phyloP scores from a whole-genome alignment of 2,329 filamentous ascomycete genomes.

The Apiospora sp. region DNA sequence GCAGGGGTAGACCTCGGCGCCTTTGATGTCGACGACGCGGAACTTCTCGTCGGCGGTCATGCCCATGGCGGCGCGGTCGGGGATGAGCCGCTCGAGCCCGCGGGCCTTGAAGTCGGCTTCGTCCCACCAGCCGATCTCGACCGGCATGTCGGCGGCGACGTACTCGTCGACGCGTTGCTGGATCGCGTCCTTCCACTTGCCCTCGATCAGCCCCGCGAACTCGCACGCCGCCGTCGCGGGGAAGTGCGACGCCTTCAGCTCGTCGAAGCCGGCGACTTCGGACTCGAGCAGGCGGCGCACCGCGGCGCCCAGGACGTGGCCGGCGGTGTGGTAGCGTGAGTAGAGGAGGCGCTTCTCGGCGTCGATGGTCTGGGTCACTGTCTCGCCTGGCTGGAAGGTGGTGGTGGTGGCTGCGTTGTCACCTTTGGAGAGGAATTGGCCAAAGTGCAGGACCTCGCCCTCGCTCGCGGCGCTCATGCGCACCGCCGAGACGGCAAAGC shows the following conservation, averaged over 20 bases:
- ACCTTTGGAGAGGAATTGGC: slow-evolving; percentile 57
- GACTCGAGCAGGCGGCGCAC: slow-evolving; percentile 65
- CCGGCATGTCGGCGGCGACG: slow-evolving; percentile 61
- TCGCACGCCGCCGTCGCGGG: slow-evolving; percentile 73
- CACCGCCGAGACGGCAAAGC: slow-evolving; percentile 63
- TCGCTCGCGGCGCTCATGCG: slow-evolving; percentile 60
- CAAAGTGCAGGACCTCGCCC: slow-evolving; percentile 71
- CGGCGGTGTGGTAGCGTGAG: slow-evolving; percentile 76
- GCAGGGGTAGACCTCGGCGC: slow-evolving; percentile 75
- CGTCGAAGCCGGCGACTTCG: slow-evolving; percentile 63
- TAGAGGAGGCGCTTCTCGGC: slow-evolving; percentile 66
- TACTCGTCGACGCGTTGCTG: slow-evolving; percentile 68
- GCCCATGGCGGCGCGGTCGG: slow-evolving; percentile 51
- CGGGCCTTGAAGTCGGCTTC: slow-evolving; percentile 65
- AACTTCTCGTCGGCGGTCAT: slow-evolving; percentile 60
- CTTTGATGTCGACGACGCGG: slow-evolving; percentile 73
- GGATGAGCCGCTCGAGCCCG: slow-evolving; percentile 63
- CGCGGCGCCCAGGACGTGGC: slow-evolving; percentile 74
- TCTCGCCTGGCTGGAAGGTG: slow-evolving; percentile 51
- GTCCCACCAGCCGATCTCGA: slow-evolving; percentile 74
- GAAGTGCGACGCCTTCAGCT: slow-evolving; percentile 76
- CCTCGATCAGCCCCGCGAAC: slow-evolving; percentile 72
- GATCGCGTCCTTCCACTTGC: slow-evolving; percentile 67
- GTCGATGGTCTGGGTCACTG: slow-evolving; percentile 66
- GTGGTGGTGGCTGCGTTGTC: not conserved